A percentile compares a stretch with the other conserved stretches of the same genome.
These are phyloP conservation scores for Schizosaccharomyces cryophilus DNA, from an alignment of 805 yeast species.

Conservation along the genomic window DNA sequence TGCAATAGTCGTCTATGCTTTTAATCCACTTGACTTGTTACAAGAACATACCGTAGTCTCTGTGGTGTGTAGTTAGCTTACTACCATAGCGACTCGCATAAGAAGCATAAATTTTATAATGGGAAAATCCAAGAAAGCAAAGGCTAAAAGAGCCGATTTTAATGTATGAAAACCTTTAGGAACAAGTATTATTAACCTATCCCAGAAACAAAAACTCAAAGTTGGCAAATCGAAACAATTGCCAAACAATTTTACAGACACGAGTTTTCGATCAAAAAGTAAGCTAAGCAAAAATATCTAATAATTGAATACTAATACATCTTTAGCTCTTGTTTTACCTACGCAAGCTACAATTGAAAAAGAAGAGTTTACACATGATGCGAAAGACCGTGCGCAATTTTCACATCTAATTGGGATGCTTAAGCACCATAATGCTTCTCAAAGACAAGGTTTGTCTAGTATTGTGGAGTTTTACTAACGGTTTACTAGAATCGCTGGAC, in stretches of 20 bases:
- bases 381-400: neutral
- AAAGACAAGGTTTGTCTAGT: slow-evolving; percentile 2
- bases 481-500: neutral
- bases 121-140: slow-evolving; percentile 22
- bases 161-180: slow-evolving; percentile 13
- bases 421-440: neutral
- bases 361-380: slow-evolving; percentile 2
- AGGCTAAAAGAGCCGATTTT: slow-evolving; percentile 50
- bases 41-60: too few relatives aligned
- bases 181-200: neutral
- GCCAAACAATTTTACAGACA: slow-evolving; percentile 58
- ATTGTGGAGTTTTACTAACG: slow-evolving; percentile 9
- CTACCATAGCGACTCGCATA: too few relatives aligned
- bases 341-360: neutral
- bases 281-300: neutral
- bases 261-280: slow-evolving; percentile 50
- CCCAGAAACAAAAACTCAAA: slow-evolving; percentile 42
- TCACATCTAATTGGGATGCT: neutral
- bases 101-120: neutral
- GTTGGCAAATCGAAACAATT: slow-evolving; percentile 66
- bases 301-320: neutral
- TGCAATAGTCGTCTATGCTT: too few relatives aligned
- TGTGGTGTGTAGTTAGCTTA: too few relatives aligned
- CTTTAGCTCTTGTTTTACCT: neutral
- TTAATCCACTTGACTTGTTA: too few relatives aligned